phyloP scores from a whole-genome alignment of 176 grass and related monocot species.

The Rhynchospora pubera region DNA sequence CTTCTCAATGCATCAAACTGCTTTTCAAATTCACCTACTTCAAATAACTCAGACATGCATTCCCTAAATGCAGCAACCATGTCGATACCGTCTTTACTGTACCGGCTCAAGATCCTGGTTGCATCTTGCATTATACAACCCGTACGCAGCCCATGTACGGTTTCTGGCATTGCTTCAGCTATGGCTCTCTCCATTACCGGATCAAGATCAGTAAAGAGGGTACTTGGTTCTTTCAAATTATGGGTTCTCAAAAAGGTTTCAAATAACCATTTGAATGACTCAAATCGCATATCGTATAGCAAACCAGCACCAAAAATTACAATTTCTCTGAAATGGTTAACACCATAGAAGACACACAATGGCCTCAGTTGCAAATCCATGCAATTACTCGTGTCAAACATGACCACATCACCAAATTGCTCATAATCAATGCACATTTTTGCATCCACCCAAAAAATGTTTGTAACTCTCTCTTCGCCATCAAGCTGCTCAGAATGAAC shows the following conservation, averaged over 20 bases:
- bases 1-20: constrained; percentile 28
- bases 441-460: constrained; percentile 56
- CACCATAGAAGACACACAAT: constrained; percentile 50
- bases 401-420: constrained; percentile 53
- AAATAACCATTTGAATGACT: constrained; percentile 67
- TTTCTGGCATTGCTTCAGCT: constrained; percentile 13
- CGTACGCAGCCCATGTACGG: constrained; percentile 20
- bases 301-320: constrained; percentile 51
- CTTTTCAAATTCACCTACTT: constrained; percentile 24
- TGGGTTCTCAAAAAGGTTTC: constrained; percentile 39
- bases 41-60: constrained; percentile 30
- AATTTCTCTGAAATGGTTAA: constrained; percentile 46
- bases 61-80: constrained; percentile 24
- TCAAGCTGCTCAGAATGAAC: constrained; percentile 50
- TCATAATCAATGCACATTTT: constrained; percentile 45
- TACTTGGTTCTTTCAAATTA: constrained; percentile 18
- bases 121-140: constrained; percentile 19
- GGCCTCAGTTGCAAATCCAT: constrained; percentile 27
- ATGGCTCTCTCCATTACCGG: constrained; percentile 21
- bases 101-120: constrained; percentile 16
- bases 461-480: constrained; percentile 50
- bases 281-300: constrained; percentile 38
- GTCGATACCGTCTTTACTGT: constrained; percentile 9
- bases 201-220: constrained; percentile 19
- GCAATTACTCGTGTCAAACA: constrained; percentile 36